Percentiles rank a stretch among this genome's conserved stretches.
These are phyloP conservation scores for Coleophoma eucalyptorum DNA, from an alignment of 2,329 filamentous ascomycete genomes.

Conservation along the genomic window DNA sequence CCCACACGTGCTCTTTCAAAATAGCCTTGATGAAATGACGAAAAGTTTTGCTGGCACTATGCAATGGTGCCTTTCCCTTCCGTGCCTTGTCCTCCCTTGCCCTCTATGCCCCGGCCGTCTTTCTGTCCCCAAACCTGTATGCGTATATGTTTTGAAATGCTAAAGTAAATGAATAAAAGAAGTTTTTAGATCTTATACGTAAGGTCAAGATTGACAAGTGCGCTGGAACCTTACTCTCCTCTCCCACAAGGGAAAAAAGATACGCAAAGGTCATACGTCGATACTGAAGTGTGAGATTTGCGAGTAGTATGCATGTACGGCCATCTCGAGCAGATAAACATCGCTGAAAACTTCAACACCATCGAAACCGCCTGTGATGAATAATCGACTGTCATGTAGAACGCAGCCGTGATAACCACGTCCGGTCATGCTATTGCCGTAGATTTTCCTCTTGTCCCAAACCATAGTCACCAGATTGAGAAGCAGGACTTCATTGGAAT, in stretches of 20 bases:
- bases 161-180: no score
- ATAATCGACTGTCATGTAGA: conserved; percentile 59
- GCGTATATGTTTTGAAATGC: no score
- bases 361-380: conserved; percentile 66
- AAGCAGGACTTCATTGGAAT: conserved; percentile 64
- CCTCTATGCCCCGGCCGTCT: no score
- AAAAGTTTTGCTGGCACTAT: no score
- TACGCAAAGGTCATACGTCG: conserved; percentile 46
- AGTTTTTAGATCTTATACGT: no score
- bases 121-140: no score
- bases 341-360: conserved; percentile 65
- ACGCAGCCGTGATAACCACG: conserved; percentile 65
- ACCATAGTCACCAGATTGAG: conserved; percentile 70
- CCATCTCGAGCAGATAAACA: conserved; percentile 63
- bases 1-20: no score
- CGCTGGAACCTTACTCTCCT: conserved; percentile 37
- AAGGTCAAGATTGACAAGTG: no score
- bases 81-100: no score
- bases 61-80: no score
- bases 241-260: background rate
- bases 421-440: conserved; percentile 58
- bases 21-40: no score
- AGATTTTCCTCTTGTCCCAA: conserved; percentile 66
- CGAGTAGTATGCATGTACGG: conserved; percentile 68
- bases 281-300: conserved; percentile 72